A percentile compares a stretch with the other conserved stretches of the same genome.
Conservation (phyloP, 306 rosid genomes). For the Prunus kanzakura region DNA sequence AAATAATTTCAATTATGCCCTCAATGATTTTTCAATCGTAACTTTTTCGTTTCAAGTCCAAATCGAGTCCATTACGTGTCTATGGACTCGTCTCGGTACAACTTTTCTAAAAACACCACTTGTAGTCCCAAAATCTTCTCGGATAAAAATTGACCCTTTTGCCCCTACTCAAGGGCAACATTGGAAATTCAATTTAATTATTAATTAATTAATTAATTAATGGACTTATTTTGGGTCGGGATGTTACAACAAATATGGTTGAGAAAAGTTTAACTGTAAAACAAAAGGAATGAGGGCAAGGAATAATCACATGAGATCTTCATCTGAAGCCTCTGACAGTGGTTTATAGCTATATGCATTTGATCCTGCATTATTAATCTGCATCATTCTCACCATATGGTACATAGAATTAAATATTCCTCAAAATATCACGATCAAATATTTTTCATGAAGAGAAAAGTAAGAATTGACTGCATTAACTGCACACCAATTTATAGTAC, state of each 20-base stretch:
- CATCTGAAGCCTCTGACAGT: conserved; percentile 90
- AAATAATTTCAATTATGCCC: too few relatives aligned
- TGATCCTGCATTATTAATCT: conserved; percentile 99
- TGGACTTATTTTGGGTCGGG: too few relatives aligned
- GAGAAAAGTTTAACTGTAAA: background rate
- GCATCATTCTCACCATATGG: conserved; percentile 44
- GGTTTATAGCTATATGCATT: conserved; percentile 91
- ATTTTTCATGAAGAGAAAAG: background rate
- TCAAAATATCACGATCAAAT: conserved; percentile 3
- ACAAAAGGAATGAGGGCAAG: background rate
- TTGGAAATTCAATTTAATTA: too few relatives aligned
- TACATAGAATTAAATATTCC: conserved; percentile 26
- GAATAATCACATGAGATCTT: conserved; percentile 81
- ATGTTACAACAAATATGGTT: background rate
- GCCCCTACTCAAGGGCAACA: too few relatives aligned
- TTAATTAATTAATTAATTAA: too few relatives aligned
- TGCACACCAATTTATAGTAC: background rate
- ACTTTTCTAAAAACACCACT: too few relatives aligned
- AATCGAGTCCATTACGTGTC: too few relatives aligned
- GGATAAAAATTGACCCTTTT: too few relatives aligned
- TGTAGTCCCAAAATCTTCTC: too few relatives aligned
- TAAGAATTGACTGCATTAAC: background rate
- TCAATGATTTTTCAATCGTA: too few relatives aligned
- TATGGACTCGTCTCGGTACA: too few relatives aligned
- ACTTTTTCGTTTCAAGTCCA: too few relatives aligned